Evolutionary conservation across 306 rosid genomes (phyloP), one percentile per base, ranked within the genome.

Genomic region (Mimosa bimucronata): DNA sequence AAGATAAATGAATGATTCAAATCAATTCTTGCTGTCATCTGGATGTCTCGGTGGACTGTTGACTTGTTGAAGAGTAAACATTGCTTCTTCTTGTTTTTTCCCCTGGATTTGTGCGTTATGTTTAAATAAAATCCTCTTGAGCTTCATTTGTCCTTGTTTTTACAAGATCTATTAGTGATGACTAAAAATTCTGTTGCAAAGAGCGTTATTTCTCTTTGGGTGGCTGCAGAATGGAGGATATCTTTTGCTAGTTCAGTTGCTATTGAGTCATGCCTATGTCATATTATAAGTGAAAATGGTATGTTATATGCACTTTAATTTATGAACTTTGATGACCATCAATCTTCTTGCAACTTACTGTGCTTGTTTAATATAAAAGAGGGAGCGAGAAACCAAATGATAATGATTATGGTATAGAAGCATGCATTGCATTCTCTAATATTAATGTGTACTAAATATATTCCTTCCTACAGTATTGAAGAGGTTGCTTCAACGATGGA

Each of bases 401-500:
- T 31, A 13, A 12, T 31, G 19, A 55, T 12, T 53, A 12, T 6
- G 2, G 25, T 75, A 41, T 42, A 41, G 29, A 75, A 61, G 44
- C 29, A 2, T 75, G 18, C 25, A 41, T 41, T 75, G 50, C 60
- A 41, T 74, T 58, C 53, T 31, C 79, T 79, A 55, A 71, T 78
- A 46, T 61, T 34, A 3, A 34, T 29, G 34, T 80, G 19, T 31
- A 48, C 80, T 79, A 37, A 80, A 60, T 57, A 23, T 71, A 57
- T 86, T 88, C 79, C 80, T 60, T 46, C 42, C 42, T 60, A 74
- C 97, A 92, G 98, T 9, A 87, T 87, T 67, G 92, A 95, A 74
- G 98, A 95, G 88, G 97, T 90, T 55, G 92, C 98, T 95, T 95
- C 87, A 95, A 95, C 78, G 98, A 97, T 30, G 98, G 98, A 83